phyloP scores from a whole-genome alignment of 352 stramenopile genomes.

The Globisporangium alternatum region DNA sequence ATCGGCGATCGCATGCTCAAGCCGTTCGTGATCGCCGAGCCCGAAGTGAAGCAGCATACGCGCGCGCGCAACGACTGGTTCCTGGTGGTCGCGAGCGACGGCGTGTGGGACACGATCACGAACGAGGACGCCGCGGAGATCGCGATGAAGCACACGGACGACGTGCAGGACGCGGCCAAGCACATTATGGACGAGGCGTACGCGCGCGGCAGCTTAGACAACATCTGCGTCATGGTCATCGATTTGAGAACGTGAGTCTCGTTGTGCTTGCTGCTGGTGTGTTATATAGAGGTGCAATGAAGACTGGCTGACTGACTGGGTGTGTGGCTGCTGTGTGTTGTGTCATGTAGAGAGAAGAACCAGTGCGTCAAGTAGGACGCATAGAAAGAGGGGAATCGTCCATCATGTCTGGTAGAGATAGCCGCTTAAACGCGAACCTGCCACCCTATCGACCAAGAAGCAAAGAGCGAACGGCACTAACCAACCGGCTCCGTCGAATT shows the following conservation, averaged over 20 bases:
- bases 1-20: constrained; percentile 93
- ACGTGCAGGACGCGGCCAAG: constrained; percentile 68
- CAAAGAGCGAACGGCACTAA: background rate
- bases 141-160: constrained; percentile 51
- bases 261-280: background rate
- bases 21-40: constrained; percentile 90
- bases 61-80: constrained; percentile 71
- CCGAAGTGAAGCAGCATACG: constrained; percentile 77
- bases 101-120: constrained; percentile 90
- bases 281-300: background rate
- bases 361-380: constrained; percentile 37
- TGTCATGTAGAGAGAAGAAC: constrained; percentile 42
- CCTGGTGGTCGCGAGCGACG: constrained; percentile 88
- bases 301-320: background rate
- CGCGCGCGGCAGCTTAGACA: constrained; percentile 82
- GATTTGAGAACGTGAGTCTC: constrained; percentile 72
- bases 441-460: background rate
- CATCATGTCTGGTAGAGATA: background rate
- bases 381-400: constrained; percentile 15
- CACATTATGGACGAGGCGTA: constrained; percentile 87
- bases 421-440: background rate
- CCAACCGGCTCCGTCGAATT: background rate
- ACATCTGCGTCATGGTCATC: constrained; percentile 91
- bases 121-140: constrained; percentile 86
- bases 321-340: background rate